Conservation (phyloP, 345 rosid genomes). For the Isatis tinctoria region DNA sequence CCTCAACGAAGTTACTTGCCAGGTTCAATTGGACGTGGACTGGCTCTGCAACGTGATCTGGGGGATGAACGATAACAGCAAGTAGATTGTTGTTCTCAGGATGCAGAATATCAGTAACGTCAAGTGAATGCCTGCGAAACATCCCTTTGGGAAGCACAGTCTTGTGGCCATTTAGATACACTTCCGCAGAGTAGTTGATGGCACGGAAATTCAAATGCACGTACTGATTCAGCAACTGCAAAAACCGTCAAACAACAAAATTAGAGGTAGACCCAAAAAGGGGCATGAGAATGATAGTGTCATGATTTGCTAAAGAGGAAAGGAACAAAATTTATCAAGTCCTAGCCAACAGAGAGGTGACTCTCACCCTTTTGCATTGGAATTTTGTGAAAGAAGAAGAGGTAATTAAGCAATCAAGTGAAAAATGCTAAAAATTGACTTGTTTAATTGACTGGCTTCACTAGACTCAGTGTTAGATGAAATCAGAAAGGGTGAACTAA, state of each 20-base stretch:
- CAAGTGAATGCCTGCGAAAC: constrained; percentile 87
- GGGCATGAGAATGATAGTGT: too few relatives aligned
- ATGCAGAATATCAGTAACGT: constrained; percentile 63
- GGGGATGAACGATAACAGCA: constrained; percentile 95
- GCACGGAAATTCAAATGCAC: constrained; percentile 88
- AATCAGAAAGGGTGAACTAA: neutral
- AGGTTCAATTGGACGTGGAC: constrained; percentile 89
- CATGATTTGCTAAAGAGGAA: too few relatives aligned
- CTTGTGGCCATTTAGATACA: constrained; percentile 78
- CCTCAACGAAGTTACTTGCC: constrained; percentile 75
- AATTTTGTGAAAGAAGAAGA: constrained; percentile 39
- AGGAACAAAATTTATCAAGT: too few relatives aligned
- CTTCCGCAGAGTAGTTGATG: constrained; percentile 84
- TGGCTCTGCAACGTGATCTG: constrained; percentile 97
- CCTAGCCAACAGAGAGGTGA: neutral
- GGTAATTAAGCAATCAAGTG: neutral
- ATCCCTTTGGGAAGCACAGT: constrained; percentile 78
- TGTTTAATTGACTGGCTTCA: neutral
- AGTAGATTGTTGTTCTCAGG: constrained; percentile 51
- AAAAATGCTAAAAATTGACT: neutral
- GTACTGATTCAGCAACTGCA: constrained; percentile 63
- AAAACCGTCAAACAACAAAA: neutral
- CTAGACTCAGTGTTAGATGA: neutral
- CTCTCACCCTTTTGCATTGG: constrained; percentile 64
- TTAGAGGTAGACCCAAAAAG: too few relatives aligned